Evolutionary conservation across 257 asterid species (phyloP).

Genomic region (Lycium barbarum): DNA sequence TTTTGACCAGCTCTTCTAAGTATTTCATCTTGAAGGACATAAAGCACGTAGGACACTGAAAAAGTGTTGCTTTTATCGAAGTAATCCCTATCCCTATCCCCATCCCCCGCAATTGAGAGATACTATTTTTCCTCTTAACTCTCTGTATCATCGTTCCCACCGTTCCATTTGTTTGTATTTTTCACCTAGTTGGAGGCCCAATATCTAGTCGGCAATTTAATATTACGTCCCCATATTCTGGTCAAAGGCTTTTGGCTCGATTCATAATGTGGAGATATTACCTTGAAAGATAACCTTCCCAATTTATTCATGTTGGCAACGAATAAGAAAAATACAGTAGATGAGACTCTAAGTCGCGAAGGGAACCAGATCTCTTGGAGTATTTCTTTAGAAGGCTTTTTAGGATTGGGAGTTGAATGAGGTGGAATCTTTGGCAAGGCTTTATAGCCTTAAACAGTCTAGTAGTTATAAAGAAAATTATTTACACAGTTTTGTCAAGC

Average conservation of each 20-base stretch:
- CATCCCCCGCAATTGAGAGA: not conserved
- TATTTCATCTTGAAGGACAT: not conserved
- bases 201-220: not conserved
- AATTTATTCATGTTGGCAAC: not conserved
- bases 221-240: not conserved
- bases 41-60: not conserved
- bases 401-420: not conserved
- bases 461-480: not conserved
- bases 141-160: not conserved
- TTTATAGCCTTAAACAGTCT: not conserved
- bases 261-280: not conserved
- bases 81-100: not conserved
- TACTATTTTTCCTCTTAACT: not conserved
- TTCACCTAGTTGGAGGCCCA: not conserved
- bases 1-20: not conserved
- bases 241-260: not conserved
- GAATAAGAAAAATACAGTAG: not conserved
- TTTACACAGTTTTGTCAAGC: not conserved
- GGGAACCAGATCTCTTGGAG: not conserved
- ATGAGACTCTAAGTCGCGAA: not conserved
- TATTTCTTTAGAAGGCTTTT: too few relatives aligned
- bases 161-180: not conserved
- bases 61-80: not conserved
- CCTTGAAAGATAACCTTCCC: not conserved
- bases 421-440: not conserved